Evolutionary conservation across 2,329 filamentous ascomycete species (phyloP), one percentile per base, ranked within the genome.

Genomic region (Didymosphaeria variabile): DNA sequence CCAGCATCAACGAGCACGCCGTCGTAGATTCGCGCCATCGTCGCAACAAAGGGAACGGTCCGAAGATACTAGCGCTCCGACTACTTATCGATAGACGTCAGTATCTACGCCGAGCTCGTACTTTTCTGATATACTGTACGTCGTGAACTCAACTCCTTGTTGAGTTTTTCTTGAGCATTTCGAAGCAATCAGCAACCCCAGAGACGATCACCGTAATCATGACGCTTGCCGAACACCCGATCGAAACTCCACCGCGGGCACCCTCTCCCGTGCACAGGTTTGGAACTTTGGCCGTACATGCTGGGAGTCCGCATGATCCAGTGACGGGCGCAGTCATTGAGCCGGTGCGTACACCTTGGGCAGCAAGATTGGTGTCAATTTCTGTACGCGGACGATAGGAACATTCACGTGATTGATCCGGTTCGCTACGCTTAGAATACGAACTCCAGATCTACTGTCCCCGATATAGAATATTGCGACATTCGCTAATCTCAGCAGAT

Each of bases 251-350:
- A 66, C 89, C 90, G 54, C 86, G 90, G 65, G 87, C 90, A 51
- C 87, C 89, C 40, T 90, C 91, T 47, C 91, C 92, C 66, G 85
- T 90, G 60, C 90, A 93, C 78, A 85, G 88, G 65, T 98, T 99
- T 81, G 95, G 93, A 63, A 99, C 95, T 51, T 87, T 96, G 64
- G 95, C 95, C 59, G 95, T 99, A 21, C 95, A 99, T 81, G 94
- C 94, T 65, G 95, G 95, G 63, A 87, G 93, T 46, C 92, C 92
- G 72, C 92, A 96, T 79, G 95, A 99, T 81, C 91, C 94, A 51
- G 84, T 87, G 44, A 99, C 94, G 26, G 95, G 95, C 66, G 95
- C 95, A 69, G 95, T 99, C 72, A 99, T 99, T 78, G 93, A 95
- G 81, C 83, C 95, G 71, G 86, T 88, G 76, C 66, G 83, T 66